Evolutionary conservation across 78 protist species (phyloP).

Genomic region (Bigelowiella natans): DNA sequence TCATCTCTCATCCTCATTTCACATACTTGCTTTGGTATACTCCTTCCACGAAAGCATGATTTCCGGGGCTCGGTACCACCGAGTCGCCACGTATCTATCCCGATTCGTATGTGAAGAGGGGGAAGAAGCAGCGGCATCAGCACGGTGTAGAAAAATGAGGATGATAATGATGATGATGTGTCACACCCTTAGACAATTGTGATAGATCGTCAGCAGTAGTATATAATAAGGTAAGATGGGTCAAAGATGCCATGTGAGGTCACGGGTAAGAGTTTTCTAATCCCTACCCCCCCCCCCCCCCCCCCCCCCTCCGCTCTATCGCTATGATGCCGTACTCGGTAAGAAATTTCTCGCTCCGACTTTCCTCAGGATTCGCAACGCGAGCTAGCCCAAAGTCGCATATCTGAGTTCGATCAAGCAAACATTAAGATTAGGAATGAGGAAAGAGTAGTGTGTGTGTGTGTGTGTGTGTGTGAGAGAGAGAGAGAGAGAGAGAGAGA

Average conservation of each 20-base stretch:
- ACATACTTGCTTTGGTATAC: conserved; percentile 20
- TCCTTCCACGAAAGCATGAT: not conserved
- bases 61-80: conserved; percentile 42
- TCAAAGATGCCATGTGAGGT: no score
- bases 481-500: not conserved
- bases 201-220: no score
- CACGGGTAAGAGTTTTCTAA: no score
- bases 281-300: no score
- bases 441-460: not conserved
- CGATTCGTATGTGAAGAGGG: not conserved
- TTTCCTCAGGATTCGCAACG: conserved; percentile 19
- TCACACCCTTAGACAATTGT: not conserved
- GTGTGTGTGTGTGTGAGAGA: not conserved
- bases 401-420: not conserved
- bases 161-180: not conserved
- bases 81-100: conserved; percentile 27
- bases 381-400: conserved; percentile 50
- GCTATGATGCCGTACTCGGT: no score
- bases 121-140: no score
- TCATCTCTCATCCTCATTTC: conserved; percentile 51
- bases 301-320: no score
- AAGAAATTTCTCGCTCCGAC: no score
- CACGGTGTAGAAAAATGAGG: no score
- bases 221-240: no score
- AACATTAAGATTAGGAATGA: not conserved